Conservation (phyloP, 2,329 filamentous ascomycete species). For the Neofusicoccum cordaticola region DNA sequence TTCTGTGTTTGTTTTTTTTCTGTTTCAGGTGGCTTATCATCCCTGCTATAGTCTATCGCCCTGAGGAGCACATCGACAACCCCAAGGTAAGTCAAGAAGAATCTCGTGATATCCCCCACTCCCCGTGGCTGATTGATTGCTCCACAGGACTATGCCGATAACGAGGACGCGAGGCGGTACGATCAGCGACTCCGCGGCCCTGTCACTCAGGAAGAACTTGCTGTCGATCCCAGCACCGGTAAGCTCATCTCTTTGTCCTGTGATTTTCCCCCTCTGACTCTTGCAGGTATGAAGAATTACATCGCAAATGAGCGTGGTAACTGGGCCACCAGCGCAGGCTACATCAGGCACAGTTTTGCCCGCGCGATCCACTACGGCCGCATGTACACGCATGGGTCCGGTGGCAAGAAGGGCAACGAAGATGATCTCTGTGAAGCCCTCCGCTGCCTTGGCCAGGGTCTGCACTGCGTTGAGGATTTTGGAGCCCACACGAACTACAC, state of each 20-base stretch:
- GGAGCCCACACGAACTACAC: conserved; percentile 56
- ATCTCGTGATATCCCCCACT: no score
- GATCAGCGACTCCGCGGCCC: conserved; percentile 80
- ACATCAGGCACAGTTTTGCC: conserved; percentile 57
- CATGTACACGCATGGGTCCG: conserved; percentile 44
- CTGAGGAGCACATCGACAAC: conserved; percentile 56
- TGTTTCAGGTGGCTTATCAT: neutral
- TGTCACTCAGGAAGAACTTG: conserved; percentile 52
- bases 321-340: conserved; percentile 88
- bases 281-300: conserved; percentile 93
- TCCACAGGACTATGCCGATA: conserved; percentile 52
- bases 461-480: conserved; percentile 56
- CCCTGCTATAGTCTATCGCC: conserved; percentile 33
- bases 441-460: conserved; percentile 50
- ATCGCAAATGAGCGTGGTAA: conserved; percentile 85
- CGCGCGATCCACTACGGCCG: conserved; percentile 50
- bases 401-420: conserved; percentile 40
- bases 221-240: conserved; percentile 44
- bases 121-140: neutral
- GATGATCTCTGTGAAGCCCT: conserved; percentile 50
- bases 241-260: neutral
- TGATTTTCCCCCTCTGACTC: neutral
- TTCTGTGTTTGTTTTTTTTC: conserved; percentile 29
- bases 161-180: conserved; percentile 76
- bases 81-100: conserved; percentile 27